These are phyloP conservation scores for Calonectria ilicicola DNA, from an alignment of 2,329 filamentous ascomycete genomes.

Conservation along the genomic window DNA sequence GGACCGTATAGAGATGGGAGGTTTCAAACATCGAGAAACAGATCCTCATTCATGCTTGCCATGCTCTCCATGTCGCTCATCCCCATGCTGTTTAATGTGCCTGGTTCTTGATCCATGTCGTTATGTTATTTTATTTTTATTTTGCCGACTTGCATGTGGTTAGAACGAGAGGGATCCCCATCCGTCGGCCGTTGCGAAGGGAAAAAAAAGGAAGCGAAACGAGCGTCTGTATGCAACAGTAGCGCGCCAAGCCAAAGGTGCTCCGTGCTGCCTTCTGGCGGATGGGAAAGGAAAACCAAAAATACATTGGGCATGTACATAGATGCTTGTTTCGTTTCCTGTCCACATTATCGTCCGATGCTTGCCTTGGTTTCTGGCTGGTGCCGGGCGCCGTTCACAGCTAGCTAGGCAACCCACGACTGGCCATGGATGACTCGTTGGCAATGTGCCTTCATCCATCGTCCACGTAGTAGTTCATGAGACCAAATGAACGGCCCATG, in stretches of 20 bases:
- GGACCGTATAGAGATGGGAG: not conserved
- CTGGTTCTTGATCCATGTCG: not conserved
- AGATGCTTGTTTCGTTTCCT: constrained; percentile 8
- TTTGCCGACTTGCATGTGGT: not conserved
- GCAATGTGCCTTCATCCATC: not conserved
- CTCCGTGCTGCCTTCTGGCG: constrained; percentile 4
- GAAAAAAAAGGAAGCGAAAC: constrained; percentile 5
- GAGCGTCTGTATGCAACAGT: constrained; percentile 6
- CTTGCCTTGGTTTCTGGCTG: not conserved
- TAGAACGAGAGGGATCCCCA: not conserved
- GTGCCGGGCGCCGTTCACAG: not conserved
- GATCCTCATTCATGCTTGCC: constrained; percentile 24
- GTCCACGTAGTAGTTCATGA: constrained; percentile 9
- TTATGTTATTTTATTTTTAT: not conserved
- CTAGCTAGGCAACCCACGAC: not conserved
- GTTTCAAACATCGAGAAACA: constrained; percentile 21
- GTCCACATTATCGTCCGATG: constrained; percentile 5
- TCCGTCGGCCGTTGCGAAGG: not conserved
- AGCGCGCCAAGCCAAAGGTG: not conserved
- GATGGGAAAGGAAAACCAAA: too few species aligned
- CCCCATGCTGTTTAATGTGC: constrained; percentile 1
- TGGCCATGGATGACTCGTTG: not conserved
- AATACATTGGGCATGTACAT: not conserved
- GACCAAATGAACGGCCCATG: constrained; percentile 5
- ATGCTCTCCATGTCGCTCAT: constrained; percentile 5